These are phyloP conservation scores for Chalara sp. DNA, from an alignment of 2,329 filamentous ascomycete genomes.

Conservation along the genomic window DNA sequence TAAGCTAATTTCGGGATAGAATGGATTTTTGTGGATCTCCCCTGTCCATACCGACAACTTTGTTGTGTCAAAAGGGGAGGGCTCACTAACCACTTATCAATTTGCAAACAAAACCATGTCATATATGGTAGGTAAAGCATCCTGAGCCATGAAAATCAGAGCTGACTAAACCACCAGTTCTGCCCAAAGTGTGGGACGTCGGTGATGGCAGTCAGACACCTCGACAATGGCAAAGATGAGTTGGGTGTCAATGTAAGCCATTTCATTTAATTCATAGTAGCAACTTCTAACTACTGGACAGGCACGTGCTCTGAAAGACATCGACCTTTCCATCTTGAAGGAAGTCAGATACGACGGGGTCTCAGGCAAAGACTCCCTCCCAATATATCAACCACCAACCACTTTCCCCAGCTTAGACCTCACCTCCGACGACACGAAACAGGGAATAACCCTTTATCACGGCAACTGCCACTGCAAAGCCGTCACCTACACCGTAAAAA, in stretches of 20 bases:
- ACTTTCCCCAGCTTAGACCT: background rate
- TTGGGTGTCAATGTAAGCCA: background rate
- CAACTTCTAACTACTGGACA: background rate
- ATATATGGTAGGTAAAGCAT: background rate
- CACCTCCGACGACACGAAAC: background rate
- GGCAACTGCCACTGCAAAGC: background rate
- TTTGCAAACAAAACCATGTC: background rate
- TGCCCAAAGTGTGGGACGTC: background rate
- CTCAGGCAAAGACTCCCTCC: background rate
- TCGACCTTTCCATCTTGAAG: background rate
- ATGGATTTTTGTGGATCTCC: background rate
- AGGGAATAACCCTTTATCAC: background rate
- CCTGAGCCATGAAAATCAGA: background rate
- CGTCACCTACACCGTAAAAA: slow-evolving; percentile 8
- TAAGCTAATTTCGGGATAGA: background rate
- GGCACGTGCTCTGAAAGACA: background rate
- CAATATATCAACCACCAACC: background rate
- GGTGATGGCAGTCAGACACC: background rate
- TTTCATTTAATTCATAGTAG: background rate
- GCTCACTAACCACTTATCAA: background rate
- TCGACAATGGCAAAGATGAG: background rate
- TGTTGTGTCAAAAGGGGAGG: background rate
- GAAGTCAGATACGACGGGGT: background rate
- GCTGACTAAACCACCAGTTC: background rate
- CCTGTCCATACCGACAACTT: background rate